Evolutionary conservation across 768 basidiomycete genomes (phyloP).

Genomic region (Tulasnella sp.): DNA sequence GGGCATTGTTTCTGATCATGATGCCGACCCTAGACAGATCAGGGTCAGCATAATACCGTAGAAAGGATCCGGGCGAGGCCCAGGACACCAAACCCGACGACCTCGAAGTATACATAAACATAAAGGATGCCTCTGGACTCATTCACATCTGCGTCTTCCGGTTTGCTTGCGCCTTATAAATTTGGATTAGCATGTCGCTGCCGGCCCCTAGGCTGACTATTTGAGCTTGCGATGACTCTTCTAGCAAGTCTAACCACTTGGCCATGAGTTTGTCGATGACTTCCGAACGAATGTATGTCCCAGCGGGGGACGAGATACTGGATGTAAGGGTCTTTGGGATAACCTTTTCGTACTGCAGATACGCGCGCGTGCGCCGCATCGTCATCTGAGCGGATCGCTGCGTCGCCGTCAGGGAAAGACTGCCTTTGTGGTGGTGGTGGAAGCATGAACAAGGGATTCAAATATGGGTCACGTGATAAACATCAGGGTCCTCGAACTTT

Average conservation of each 20-base stretch:
- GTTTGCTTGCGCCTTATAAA: too few species aligned
- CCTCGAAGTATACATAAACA: too few species aligned
- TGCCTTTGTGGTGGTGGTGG: not conserved
- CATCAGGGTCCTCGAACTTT: not conserved
- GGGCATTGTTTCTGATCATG: too few species aligned
- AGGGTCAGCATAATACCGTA: too few species aligned
- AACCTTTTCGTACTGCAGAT: constrained; percentile 79
- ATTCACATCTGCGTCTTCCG: too few species aligned
- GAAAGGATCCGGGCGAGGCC: too few species aligned
- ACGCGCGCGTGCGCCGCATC: constrained; percentile 80
- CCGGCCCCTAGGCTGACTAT: constrained; percentile 94
- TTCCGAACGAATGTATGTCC: constrained; percentile 80
- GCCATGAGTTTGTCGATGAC: constrained; percentile 75
- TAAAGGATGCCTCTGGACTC: too few species aligned
- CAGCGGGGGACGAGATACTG: constrained; percentile 66
- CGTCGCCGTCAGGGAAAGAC: constrained; percentile 26
- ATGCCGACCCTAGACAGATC: too few species aligned
- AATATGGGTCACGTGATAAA: not conserved
- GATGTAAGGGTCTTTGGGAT: constrained; percentile 74
- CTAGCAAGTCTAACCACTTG: constrained; percentile 53
- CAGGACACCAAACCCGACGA: too few species aligned
- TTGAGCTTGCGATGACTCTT: constrained; percentile 48
- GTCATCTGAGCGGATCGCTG: constrained; percentile 55
- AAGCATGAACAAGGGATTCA: not conserved
- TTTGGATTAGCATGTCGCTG: too few species aligned